Evolutionary conservation across 2,329 filamentous ascomycete species (phyloP).

Genomic region (Alternaria longipes): DNA sequence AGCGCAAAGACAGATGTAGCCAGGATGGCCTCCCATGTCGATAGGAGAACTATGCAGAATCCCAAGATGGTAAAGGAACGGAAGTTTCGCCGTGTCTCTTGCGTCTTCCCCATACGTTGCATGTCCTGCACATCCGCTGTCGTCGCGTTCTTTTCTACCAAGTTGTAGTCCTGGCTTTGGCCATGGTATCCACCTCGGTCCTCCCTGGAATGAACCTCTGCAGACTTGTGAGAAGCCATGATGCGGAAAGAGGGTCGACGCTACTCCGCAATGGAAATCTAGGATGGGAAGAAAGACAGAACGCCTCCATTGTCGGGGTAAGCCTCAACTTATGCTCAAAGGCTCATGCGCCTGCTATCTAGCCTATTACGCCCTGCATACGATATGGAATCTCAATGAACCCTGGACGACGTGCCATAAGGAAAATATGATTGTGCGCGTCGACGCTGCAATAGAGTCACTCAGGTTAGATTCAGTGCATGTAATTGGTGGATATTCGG

Average conservation of each 20-base stretch:
- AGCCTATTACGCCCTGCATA: neutral
- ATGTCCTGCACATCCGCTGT: conserved; percentile 25
- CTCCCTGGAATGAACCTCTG: neutral
- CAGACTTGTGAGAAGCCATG: neutral
- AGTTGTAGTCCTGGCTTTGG: neutral
- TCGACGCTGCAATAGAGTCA: neutral
- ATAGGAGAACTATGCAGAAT: conserved; percentile 31
- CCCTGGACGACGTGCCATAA: neutral
- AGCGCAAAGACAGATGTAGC: conserved; percentile 28
- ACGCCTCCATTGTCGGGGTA: neutral
- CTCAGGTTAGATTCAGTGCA: neutral
- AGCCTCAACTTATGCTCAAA: neutral
- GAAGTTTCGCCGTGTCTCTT: conserved; percentile 30
- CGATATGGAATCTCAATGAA: neutral
- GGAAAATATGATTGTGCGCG: neutral
- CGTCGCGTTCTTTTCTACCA: conserved; percentile 27
- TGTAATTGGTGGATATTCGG: neutral
- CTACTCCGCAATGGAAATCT: neutral
- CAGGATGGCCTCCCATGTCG: conserved; percentile 34
- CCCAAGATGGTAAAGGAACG: conserved; percentile 26
- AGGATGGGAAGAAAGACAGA: neutral
- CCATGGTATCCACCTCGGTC: neutral
- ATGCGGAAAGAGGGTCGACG: too few relatives aligned
- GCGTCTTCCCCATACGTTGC: conserved; percentile 36
- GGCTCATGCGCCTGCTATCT: neutral